Conservation (phyloP, 129 eudicot genomes). For the Flaveria robusta region DNA sequence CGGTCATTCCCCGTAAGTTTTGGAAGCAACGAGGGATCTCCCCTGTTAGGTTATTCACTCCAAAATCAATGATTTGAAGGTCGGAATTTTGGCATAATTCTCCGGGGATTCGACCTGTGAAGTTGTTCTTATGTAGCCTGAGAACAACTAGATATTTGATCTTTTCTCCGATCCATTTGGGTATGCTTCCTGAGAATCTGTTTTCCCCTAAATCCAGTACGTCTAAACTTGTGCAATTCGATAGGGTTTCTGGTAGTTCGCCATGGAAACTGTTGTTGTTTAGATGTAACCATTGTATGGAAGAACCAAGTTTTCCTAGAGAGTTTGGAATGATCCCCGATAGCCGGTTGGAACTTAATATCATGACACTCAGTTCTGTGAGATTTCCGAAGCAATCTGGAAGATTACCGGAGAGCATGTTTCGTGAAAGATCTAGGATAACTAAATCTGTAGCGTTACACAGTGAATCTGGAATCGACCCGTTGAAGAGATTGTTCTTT, state of each 20-base stretch:
- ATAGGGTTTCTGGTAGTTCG: slow-evolving; percentile 22
- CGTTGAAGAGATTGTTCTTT: slow-evolving; percentile 37
- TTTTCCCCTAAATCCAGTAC: slow-evolving; percentile 37
- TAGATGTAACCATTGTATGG: slow-evolving; percentile 34
- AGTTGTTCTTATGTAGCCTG: slow-evolving; percentile 32
- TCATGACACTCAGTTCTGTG: slow-evolving; percentile 6
- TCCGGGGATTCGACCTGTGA: slow-evolving; percentile 26
- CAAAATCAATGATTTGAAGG: slow-evolving; percentile 34
- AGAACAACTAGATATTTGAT: slow-evolving; percentile 23
- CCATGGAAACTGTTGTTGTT: slow-evolving; percentile 43
- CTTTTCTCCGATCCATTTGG: slow-evolving; percentile 36
- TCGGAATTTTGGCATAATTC: slow-evolving; percentile 24
- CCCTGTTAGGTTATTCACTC: slow-evolving; percentile 26
- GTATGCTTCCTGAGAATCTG: slow-evolving; percentile 35
- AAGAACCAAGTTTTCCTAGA: slow-evolving; percentile 28
- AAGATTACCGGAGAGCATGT: slow-evolving; percentile 34
- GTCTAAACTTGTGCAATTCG: slow-evolving; percentile 24
- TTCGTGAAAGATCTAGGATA: slow-evolving; percentile 38
- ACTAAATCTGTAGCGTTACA: slow-evolving; percentile 14
- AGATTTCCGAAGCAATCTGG: slow-evolving; percentile 39
- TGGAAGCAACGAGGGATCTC: slow-evolving; percentile 25
- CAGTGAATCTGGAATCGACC: slow-evolving; percentile 30
- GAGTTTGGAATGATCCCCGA: slow-evolving; percentile 41
- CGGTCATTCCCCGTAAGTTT: slow-evolving; percentile 23
- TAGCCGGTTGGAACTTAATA: slow-evolving; percentile 37